phyloP scores from a whole-genome alignment of 208 protist species.

The Crithidia bombi region DNA sequence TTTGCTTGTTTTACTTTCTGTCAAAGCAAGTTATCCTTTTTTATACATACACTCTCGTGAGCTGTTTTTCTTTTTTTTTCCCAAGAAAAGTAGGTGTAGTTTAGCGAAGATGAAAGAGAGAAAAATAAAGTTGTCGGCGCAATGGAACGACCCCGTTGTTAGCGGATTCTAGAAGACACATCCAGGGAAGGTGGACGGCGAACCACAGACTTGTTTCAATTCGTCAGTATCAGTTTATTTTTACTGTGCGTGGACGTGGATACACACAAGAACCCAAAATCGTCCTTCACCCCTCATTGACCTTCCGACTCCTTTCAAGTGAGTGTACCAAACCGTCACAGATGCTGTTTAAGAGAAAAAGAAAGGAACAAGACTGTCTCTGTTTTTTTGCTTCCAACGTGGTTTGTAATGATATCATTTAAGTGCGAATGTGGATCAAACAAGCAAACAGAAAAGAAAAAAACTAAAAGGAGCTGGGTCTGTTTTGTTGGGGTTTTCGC shows the following conservation, averaged over 20 bases:
- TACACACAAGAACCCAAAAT: too few relatives aligned
- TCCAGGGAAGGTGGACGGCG: too few relatives aligned
- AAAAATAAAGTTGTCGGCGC: neutral
- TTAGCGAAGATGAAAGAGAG: neutral
- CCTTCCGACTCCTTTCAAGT: too few relatives aligned
- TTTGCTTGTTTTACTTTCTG: conserved; percentile 4
- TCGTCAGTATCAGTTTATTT: too few relatives aligned
- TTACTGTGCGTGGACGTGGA: too few relatives aligned
- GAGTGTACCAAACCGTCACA: too few relatives aligned
- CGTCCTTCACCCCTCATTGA: too few relatives aligned
- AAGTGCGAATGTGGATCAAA: neutral
- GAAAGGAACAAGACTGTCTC: neutral
- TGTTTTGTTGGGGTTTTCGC: neutral
- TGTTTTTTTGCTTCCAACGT: neutral
- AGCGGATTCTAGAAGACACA: neutral
- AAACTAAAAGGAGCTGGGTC: too few relatives aligned
- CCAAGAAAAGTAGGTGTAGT: conserved; percentile 9
- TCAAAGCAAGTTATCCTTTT: conserved; percentile 12
- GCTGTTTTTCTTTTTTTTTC: neutral
- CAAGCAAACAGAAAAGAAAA: neutral
- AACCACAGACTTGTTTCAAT: too few relatives aligned
- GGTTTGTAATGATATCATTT: neutral
- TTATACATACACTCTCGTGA: neutral
- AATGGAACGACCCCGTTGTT: neutral
- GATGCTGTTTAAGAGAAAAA: neutral